phyloP scores from a whole-genome alignment of 495 filamentous ascomycete species.

The Aspergillus cavernicola region DNA sequence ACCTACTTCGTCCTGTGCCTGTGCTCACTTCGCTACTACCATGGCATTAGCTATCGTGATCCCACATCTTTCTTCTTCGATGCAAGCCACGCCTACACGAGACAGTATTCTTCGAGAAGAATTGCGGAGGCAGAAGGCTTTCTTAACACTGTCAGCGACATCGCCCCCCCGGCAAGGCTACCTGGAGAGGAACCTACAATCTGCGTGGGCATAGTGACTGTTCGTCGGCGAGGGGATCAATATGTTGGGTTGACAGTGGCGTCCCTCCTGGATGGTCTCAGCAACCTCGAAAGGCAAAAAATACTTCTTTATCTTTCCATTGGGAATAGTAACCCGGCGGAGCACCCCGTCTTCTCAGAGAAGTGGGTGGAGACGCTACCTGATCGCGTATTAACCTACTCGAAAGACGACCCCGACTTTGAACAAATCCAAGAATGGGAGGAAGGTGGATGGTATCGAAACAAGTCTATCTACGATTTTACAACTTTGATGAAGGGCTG shows the following conservation, averaged over 20 bases:
- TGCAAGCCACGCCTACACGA: constrained; percentile 27
- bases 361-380: constrained; percentile 17
- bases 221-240: constrained; percentile 13
- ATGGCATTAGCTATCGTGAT: constrained; percentile 26
- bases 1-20: constrained; percentile 22
- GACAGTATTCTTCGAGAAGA: constrained; percentile 27
- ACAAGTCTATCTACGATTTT: constrained; percentile 18
- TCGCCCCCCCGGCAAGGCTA: neutral
- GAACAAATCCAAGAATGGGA: constrained; percentile 35
- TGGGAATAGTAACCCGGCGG: constrained; percentile 39
- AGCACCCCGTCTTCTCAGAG: constrained; percentile 16
- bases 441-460: constrained; percentile 21
- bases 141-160: constrained; percentile 19
- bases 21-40: constrained; percentile 21
- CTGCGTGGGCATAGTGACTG: constrained; percentile 19
- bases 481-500: constrained; percentile 15
- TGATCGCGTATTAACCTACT: constrained; percentile 13
- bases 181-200: constrained; percentile 1
- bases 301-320: constrained; percentile 37
- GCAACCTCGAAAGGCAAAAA: constrained; percentile 27
- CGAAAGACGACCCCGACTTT: constrained; percentile 39
- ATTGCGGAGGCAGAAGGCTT: constrained; percentile 30
- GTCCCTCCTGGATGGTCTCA: constrained; percentile 43
- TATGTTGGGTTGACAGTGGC: constrained; percentile 45
- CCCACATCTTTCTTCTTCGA: constrained; percentile 41